Evolutionary conservation across 2,329 filamentous ascomycete genomes (phyloP).

Genomic region (Acrodontium crateriforme): DNA sequence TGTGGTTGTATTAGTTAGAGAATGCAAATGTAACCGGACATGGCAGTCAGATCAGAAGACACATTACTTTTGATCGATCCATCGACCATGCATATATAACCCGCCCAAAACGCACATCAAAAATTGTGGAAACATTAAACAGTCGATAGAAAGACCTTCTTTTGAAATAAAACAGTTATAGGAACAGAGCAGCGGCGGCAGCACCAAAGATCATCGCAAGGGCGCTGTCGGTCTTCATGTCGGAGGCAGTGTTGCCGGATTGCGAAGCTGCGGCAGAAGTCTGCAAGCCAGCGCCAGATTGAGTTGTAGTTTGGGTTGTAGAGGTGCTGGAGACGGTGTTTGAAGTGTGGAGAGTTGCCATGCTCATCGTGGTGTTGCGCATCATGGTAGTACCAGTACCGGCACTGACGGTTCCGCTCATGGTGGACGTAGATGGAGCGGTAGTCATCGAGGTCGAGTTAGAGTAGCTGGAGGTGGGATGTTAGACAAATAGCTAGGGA

Average conservation of each 20-base stretch:
- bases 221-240: constrained; percentile 19
- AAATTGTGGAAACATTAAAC: too few species aligned
- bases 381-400: constrained; percentile 13
- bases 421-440: constrained; percentile 7
- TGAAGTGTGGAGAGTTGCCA: constrained; percentile 13
- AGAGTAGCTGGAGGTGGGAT: constrained; percentile 2
- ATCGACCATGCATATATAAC: too few species aligned
- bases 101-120: too few species aligned
- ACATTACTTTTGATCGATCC: too few species aligned
- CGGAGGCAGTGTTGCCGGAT: constrained; percentile 11
- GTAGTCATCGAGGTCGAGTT: constrained; percentile 7
- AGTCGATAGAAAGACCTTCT: too few species aligned
- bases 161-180: constrained; percentile 8
- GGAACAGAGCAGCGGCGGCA: constrained; percentile 27
- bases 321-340: constrained; percentile 17
- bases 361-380: constrained; percentile 19
- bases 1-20: too few species aligned
- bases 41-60: too few species aligned
- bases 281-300: constrained; percentile 4
- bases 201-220: constrained; percentile 27
- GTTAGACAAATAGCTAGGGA: constrained; percentile 4
- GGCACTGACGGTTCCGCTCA: constrained; percentile 5
- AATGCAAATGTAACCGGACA: too few species aligned
- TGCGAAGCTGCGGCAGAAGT: constrained; percentile 4
- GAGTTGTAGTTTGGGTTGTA: constrained; percentile 3